A percentile compares a stretch with the other conserved stretches of the same genome.
phyloP scores from a whole-genome alignment of 2,329 filamentous ascomycete genomes.

The Nemania sp. region DNA sequence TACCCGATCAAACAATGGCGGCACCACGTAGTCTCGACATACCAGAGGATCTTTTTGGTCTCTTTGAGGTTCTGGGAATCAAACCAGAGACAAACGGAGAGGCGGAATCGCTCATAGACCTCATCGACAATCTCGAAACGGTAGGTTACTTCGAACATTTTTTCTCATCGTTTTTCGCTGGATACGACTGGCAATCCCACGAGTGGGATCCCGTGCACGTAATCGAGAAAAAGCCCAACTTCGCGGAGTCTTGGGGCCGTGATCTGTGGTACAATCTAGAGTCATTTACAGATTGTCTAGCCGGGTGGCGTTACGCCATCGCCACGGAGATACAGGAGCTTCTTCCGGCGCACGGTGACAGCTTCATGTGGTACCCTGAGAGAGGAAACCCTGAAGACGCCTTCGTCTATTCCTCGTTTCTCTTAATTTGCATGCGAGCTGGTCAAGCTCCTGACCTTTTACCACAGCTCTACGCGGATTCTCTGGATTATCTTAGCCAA shows the following conservation, averaged over 20 bases:
- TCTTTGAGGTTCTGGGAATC: not conserved
- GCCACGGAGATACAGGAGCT: not conserved
- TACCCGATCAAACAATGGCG: not conserved
- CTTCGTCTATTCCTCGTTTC: constrained; percentile 8
- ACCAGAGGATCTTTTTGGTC: not conserved
- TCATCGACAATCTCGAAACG: not conserved
- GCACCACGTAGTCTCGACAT: not conserved
- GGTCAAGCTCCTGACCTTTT: not conserved
- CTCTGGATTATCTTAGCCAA: not conserved
- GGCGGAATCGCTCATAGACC: not conserved
- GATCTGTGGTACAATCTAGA: too few species aligned
- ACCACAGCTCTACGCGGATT: not conserved
- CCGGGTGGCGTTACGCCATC: not conserved
- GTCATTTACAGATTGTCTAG: not conserved
- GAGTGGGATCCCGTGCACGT: not conserved
- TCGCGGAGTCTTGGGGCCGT: too few species aligned
- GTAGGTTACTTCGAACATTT: not conserved
- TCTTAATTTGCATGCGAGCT: constrained; percentile 1
- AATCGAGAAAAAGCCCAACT: too few species aligned
- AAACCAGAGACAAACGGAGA: not conserved
- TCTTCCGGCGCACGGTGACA: not conserved
- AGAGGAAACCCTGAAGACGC: not conserved
- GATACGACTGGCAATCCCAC: not conserved
- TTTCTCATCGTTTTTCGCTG: not conserved
- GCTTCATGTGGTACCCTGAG: not conserved